Evolutionary conservation across 345 rosid genomes (phyloP).

Genomic region (Euclidium syriacum): DNA sequence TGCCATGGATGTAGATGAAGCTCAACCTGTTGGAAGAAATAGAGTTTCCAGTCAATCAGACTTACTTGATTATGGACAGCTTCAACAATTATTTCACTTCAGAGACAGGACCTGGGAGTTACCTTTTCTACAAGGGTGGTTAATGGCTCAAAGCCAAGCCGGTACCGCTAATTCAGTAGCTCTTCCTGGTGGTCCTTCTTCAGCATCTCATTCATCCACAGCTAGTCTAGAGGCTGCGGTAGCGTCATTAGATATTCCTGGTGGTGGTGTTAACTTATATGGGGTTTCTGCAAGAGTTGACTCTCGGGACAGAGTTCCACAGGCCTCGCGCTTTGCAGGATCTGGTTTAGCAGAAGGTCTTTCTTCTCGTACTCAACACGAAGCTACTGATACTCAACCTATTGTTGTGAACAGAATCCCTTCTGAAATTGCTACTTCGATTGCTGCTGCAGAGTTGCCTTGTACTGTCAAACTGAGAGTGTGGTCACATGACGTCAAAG

Average conservation of each 20-base stretch:
- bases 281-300: slow-evolving; percentile 47
- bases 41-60: slow-evolving; percentile 24
- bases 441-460: slow-evolving; percentile 93
- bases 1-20: slow-evolving; percentile 66
- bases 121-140: slow-evolving; percentile 74
- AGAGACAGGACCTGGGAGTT: slow-evolving; percentile 64
- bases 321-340: slow-evolving; percentile 37
- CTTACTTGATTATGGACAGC: slow-evolving; percentile 43
- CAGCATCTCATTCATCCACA: slow-evolving; percentile 31
- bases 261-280: slow-evolving; percentile 43
- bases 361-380: slow-evolving; percentile 30
- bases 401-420: slow-evolving; percentile 53
- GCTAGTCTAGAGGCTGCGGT: slow-evolving; percentile 46
- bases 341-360: slow-evolving; percentile 41
- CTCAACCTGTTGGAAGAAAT: slow-evolving; percentile 41
- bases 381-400: slow-evolving; percentile 45
- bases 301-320: slow-evolving; percentile 34
- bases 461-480: slow-evolving; percentile 90
- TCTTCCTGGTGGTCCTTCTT: slow-evolving; percentile 40
- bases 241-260: slow-evolving; percentile 46
- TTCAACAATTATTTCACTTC: slow-evolving; percentile 46
- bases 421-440: slow-evolving; percentile 69
- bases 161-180: slow-evolving; percentile 39
- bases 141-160: slow-evolving; percentile 70
- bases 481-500: slow-evolving; percentile 76